A percentile compares a stretch with the other conserved stretches of the same genome.
Conservation (phyloP, 345 rosid species). For the Barbarea vulgaris region DNA sequence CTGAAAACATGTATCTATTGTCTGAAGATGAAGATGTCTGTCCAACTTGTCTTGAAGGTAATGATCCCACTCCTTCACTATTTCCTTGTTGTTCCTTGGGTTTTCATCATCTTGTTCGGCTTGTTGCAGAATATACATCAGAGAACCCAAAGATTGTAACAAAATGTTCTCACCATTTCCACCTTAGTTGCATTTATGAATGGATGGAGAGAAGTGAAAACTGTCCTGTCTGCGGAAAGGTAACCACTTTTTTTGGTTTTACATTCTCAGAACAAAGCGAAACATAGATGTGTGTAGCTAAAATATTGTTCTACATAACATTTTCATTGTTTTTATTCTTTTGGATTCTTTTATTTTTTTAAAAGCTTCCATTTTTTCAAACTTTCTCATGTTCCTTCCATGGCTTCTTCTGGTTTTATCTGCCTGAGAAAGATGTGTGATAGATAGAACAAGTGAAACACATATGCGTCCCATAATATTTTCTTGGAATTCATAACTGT, state of each 20-base stretch:
- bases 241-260: conserved; percentile 32
- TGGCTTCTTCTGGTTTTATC: conserved; percentile 17
- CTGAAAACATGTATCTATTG: conserved; percentile 57
- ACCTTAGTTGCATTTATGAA: conserved; percentile 97
- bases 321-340: not conserved
- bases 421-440: conserved; percentile 9
- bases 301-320: not conserved
- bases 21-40: conserved; percentile 93
- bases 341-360: no score
- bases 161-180: conserved; percentile 93
- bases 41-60: conserved; percentile 98
- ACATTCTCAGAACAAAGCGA: not conserved
- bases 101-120: not conserved
- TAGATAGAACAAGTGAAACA: conserved; percentile 7
- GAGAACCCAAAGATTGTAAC: conserved; percentile 95
- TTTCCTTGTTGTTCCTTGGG: not conserved
- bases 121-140: conserved; percentile 76
- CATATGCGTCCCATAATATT: not conserved
- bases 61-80: not conserved
- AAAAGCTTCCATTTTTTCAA: not conserved
- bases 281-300: no score
- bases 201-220: conserved; percentile 99
- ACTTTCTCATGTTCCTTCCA: not conserved
- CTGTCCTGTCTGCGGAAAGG: conserved; percentile 99
- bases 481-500: not conserved